These are phyloP conservation scores for Gautieria morchelliformis DNA, from an alignment of 768 basidiomycete species.

Conservation along the genomic window DNA sequence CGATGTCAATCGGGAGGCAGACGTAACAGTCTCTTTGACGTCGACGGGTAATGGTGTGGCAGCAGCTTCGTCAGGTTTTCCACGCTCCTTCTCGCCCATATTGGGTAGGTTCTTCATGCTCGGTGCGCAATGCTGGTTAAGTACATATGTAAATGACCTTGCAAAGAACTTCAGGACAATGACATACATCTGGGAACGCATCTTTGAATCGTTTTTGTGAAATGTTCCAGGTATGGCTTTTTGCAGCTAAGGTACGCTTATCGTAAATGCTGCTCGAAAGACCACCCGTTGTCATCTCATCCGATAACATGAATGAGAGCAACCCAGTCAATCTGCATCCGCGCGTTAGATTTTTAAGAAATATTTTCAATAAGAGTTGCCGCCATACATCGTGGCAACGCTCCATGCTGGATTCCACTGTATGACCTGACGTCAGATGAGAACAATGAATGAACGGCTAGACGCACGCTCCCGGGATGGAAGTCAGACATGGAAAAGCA, in stretches of 20 bases:
- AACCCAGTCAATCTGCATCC: conserved; percentile 74
- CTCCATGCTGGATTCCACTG: conserved; percentile 97
- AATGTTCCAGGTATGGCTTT: conserved; percentile 84
- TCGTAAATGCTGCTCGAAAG: conserved; percentile 72
- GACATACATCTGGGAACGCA: conserved; percentile 79
- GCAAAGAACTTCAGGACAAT: neutral
- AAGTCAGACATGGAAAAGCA: conserved; percentile 98
- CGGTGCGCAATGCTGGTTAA: conserved; percentile 58
- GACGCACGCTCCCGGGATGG: conserved; percentile 75
- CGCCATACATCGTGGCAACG: conserved; percentile 73
- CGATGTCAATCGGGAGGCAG: neutral
- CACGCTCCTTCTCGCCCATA: conserved; percentile 80
- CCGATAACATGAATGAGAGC: conserved; percentile 88
- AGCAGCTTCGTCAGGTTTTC: conserved; percentile 29
- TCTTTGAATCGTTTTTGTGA: conserved; percentile 72
- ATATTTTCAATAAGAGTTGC: conserved; percentile 8
- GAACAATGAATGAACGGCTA: too few species aligned
- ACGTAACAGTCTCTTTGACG: conserved; percentile 11
- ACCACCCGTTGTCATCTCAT: conserved; percentile 95
- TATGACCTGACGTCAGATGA: neutral
- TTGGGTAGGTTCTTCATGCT: conserved; percentile 73
- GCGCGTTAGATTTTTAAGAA: neutral
- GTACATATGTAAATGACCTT: conserved; percentile 9
- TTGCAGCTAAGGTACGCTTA: conserved; percentile 64
- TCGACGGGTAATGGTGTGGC: conserved; percentile 17